A percentile compares a stretch with the other conserved stretches of the same genome.
phyloP scores from a whole-genome alignment of 192 early-diverging fungal species.

The Podila epigama region DNA sequence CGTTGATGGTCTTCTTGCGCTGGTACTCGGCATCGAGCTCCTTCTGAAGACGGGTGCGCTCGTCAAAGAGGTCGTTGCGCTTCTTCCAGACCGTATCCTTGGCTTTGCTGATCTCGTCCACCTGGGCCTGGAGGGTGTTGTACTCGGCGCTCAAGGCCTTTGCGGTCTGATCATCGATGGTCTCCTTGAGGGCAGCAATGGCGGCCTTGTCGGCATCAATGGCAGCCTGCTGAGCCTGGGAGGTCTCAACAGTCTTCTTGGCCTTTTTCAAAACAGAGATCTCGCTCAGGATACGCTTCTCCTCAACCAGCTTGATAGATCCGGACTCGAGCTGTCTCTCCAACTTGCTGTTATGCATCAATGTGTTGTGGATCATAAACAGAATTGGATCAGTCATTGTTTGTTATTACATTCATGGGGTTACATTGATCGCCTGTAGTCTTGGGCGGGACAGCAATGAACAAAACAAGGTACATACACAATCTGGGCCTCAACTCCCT shows the following conservation, averaged over 20 bases:
- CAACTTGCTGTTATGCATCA: constrained; percentile 57
- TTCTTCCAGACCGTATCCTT: constrained; percentile 68
- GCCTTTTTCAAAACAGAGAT: constrained; percentile 80
- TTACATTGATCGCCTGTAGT: too few species aligned
- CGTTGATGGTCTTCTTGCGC: constrained; percentile 69
- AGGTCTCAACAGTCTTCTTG: constrained; percentile 73
- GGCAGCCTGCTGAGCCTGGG: constrained; percentile 61
- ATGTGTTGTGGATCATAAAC: too few species aligned
- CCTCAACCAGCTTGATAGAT: constrained; percentile 80
- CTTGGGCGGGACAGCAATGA: not conserved
- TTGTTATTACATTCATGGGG: not conserved
- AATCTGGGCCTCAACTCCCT: constrained; percentile 82
- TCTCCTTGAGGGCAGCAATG: constrained; percentile 71
- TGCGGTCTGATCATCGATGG: constrained; percentile 70
- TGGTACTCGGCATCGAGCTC: constrained; percentile 76
- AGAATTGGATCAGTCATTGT: too few species aligned
- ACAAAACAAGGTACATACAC: constrained; percentile 54
- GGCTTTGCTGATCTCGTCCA: constrained; percentile 68
- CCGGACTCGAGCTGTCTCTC: constrained; percentile 85
- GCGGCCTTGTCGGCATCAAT: constrained; percentile 64
- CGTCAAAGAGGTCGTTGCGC: constrained; percentile 71
- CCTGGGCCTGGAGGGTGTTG: constrained; percentile 74
- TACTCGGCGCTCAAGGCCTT: constrained; percentile 72
- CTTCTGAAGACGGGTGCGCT: constrained; percentile 75
- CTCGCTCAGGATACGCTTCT: constrained; percentile 88